phyloP scores from a whole-genome alignment of 768 basidiomycete genomes.

The Dentipellis fragilis region DNA sequence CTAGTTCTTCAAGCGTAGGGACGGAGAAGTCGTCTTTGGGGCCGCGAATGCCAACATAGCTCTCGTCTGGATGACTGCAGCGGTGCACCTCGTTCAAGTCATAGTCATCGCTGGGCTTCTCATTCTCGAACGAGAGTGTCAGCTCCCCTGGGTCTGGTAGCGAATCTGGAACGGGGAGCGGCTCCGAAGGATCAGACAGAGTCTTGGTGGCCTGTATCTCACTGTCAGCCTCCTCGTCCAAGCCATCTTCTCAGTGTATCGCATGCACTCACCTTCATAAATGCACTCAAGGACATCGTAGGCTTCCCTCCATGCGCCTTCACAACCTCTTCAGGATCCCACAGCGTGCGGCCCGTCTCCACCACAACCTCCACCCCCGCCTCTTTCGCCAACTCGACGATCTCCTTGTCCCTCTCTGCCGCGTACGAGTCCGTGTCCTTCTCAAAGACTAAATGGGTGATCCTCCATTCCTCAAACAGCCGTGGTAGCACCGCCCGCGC shows the following conservation, averaged over 20 bases:
- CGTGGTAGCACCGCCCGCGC: conserved; percentile 7
- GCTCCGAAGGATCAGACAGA: background rate
- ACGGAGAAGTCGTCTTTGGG: conserved; percentile 19
- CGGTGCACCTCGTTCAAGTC: background rate
- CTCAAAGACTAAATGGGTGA: conserved; percentile 15
- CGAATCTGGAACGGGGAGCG: background rate
- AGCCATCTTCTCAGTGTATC: background rate
- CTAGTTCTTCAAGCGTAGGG: conserved; percentile 10
- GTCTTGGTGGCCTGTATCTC: background rate
- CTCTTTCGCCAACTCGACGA: conserved; percentile 12
- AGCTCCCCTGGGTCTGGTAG: conserved; percentile 1
- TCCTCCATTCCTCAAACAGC: conserved; percentile 4
- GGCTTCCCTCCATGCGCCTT: conserved; percentile 1
- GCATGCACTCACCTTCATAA: background rate
- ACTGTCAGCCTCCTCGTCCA: background rate
- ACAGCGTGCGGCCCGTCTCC: conserved; percentile 1
- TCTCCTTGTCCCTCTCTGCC: conserved; percentile 7
- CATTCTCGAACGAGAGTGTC: background rate
- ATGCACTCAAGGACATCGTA: background rate
- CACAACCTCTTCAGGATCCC: conserved; percentile 4
- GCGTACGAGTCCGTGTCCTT: conserved; percentile 12
- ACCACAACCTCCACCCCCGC: conserved; percentile 9
- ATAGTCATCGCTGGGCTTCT: background rate
- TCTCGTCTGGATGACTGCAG: background rate
- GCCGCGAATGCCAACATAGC: conserved; percentile 5